Conservation (phyloP, 202 grass and related monocot species). For the Miscanthus sacchariflorus region DNA sequence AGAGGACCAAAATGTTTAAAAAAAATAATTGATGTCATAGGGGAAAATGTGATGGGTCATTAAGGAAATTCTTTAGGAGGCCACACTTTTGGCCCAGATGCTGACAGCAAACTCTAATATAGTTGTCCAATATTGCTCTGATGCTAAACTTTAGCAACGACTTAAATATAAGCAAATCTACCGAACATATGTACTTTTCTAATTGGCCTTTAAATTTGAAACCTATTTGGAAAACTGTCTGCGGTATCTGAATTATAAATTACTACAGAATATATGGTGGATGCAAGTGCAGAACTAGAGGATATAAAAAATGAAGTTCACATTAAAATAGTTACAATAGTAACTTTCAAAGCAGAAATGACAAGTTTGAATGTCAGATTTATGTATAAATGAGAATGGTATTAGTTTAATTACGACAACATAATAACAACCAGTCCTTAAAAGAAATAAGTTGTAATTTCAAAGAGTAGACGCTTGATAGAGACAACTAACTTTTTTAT, state of each 20-base stretch:
- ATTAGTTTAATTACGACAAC: constrained; percentile 3
- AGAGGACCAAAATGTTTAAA: constrained; percentile 3
- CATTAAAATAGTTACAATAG: background rate
- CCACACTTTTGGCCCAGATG: background rate
- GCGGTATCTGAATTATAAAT: background rate
- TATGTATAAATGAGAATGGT: background rate
- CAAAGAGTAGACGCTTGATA: background rate
- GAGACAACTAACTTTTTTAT: background rate
- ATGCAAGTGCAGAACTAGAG: background rate
- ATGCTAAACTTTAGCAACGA: background rate
- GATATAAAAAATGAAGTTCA: background rate
- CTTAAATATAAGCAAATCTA: background rate
- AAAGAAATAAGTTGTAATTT: constrained; percentile 13
- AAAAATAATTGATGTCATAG: background rate
- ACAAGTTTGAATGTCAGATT: background rate
- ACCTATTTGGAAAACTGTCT: background rate
- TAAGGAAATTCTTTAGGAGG: background rate
- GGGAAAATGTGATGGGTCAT: background rate
- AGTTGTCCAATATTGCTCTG: background rate
- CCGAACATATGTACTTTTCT: background rate
- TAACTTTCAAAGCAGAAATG: constrained; percentile 21
- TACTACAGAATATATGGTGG: background rate
- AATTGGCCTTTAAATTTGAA: background rate
- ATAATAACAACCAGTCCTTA: constrained; percentile 7
- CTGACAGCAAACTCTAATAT: background rate